Conservation (phyloP, 257 asterid genomes). For the Solanum chmielewskii region DNA sequence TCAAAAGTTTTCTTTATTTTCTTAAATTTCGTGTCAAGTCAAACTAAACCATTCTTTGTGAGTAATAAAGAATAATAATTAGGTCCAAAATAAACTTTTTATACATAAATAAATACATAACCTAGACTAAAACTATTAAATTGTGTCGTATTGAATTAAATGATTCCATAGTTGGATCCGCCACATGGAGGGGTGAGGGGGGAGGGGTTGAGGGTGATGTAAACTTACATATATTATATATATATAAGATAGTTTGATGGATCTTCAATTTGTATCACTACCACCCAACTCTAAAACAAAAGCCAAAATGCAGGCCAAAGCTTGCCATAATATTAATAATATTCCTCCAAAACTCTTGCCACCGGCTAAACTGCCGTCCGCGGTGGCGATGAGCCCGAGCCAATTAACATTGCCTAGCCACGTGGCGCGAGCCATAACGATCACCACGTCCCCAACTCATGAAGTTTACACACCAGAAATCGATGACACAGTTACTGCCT, state of each 20-base stretch:
- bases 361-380: slow-evolving; percentile 27
- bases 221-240: not conserved
- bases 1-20: too few species aligned
- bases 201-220: not conserved
- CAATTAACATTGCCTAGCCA: slow-evolving; percentile 23
- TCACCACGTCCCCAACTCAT: slow-evolving; percentile 30
- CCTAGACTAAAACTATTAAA: not conserved
- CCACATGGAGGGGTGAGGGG: not conserved
- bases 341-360: slow-evolving; percentile 40
- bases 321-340: slow-evolving; percentile 30
- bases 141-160: not conserved
- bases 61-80: not conserved
- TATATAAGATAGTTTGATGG: not conserved
- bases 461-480: slow-evolving; percentile 12
- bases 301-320: slow-evolving; percentile 56
- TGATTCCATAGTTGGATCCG: not conserved
- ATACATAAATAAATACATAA: not conserved
- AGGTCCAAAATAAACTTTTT: too few species aligned
- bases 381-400: slow-evolving; percentile 20
- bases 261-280: not conserved
- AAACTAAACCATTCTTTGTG: too few species aligned
- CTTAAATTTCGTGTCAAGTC: too few species aligned
- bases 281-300: not conserved
- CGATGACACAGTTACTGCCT: slow-evolving; percentile 62
- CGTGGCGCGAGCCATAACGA: slow-evolving; percentile 52